A percentile compares a stretch with the other conserved stretches of the same genome.
These are phyloP conservation scores for Aspergillus novoparasiticus DNA, from an alignment of 2,329 filamentous ascomycete species.

Conservation along the genomic window DNA sequence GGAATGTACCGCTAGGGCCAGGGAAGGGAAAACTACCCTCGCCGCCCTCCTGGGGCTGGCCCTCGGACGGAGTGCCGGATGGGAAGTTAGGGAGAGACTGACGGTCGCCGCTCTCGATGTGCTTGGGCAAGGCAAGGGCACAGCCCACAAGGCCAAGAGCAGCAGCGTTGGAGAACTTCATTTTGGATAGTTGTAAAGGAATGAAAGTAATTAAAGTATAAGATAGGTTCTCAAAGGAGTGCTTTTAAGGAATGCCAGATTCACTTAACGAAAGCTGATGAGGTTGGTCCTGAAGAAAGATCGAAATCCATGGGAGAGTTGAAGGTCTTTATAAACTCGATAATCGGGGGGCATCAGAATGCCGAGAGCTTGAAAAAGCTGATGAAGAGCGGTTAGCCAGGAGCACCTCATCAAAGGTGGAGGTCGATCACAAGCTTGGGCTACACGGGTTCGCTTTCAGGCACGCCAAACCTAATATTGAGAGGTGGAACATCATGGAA, in stretches of 20 bases:
- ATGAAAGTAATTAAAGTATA: background rate
- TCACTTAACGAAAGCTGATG: background rate
- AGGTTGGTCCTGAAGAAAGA: background rate
- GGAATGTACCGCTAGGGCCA: background rate
- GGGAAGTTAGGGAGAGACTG: slow-evolving; percentile 3
- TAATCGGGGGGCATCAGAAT: background rate
- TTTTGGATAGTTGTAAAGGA: slow-evolving; percentile 5
- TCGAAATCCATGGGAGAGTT: background rate
- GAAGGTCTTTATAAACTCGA: slow-evolving; percentile 4
- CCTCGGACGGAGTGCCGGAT: background rate
- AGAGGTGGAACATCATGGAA: slow-evolving; percentile 1
- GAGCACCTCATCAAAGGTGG: background rate
- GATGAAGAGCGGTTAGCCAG: background rate
- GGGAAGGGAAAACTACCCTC: background rate
- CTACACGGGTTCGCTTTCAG: slow-evolving; percentile 1
- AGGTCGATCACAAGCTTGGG: slow-evolving; percentile 1
- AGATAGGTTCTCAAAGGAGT: background rate
- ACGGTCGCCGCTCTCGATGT: background rate
- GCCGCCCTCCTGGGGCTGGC: background rate
- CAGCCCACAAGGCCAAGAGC: slow-evolving; percentile 12
- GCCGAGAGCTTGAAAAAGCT: background rate
- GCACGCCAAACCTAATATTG: slow-evolving; percentile 1
- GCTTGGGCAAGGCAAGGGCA: slow-evolving; percentile 12
- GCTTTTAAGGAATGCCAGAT: slow-evolving; percentile 1
- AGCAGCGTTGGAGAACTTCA: slow-evolving; percentile 13